Conservation (phyloP, 371 early-diverging fungal genomes). For the Mortierella sp. region DNA sequence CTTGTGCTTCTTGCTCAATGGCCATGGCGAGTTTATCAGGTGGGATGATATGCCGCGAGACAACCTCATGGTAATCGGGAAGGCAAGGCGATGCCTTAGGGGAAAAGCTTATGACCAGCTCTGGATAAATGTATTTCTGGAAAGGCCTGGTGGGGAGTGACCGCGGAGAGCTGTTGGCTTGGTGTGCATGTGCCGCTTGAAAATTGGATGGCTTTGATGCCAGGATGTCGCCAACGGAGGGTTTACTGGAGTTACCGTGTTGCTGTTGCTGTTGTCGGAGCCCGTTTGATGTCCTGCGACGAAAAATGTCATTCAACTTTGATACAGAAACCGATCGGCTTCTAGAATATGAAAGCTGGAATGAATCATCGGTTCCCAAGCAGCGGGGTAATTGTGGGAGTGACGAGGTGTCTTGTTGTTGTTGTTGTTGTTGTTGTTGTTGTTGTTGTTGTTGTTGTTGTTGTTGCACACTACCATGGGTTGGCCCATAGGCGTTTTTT, state of each 20-base stretch:
- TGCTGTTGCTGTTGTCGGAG: not conserved
- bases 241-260: not conserved
- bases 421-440: not conserved
- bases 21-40: slow-evolving; percentile 36
- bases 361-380: not conserved
- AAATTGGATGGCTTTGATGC: not conserved
- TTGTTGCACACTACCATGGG: not conserved
- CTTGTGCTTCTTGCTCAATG: slow-evolving; percentile 25
- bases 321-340: slow-evolving; percentile 27
- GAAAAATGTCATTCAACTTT: slow-evolving; percentile 13
- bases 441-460: not conserved
- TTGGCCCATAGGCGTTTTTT: not conserved
- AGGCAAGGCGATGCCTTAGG: not conserved
- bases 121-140: not conserved
- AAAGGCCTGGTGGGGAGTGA: no score
- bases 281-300: not conserved
- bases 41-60: slow-evolving; percentile 41
- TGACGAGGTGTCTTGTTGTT: not conserved
- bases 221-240: slow-evolving; percentile 9
- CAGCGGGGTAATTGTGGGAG: not conserved
- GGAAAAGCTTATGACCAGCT: not conserved
- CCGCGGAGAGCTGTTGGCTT: not conserved
- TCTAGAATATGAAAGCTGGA: slow-evolving; percentile 4
- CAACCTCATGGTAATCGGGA: not conserved
- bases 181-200: not conserved